A percentile compares a stretch with the other conserved stretches of the same genome.
phyloP scores from a whole-genome alignment of 805 yeast species.

The Myxozyma neglecta region DNA sequence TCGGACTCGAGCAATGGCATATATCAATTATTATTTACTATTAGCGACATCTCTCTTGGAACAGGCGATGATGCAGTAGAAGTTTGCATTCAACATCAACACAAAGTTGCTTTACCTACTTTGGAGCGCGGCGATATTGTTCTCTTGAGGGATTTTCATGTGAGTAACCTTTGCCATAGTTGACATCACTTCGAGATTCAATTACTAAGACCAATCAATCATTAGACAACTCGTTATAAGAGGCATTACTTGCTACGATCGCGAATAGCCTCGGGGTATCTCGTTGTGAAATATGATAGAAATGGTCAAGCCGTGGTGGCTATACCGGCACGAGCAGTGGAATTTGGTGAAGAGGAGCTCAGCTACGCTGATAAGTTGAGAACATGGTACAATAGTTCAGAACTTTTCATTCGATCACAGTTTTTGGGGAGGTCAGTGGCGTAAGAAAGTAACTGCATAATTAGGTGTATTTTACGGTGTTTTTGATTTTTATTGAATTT shows the following conservation, averaged over 20 bases:
- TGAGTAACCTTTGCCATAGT: neutral
- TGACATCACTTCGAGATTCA: neutral
- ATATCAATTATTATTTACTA: neutral
- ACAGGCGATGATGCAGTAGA: neutral
- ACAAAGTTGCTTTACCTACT: constrained; percentile 11
- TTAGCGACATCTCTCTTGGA: constrained; percentile 14
- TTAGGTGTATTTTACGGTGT: too few relatives aligned
- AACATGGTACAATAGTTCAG: constrained; percentile 5
- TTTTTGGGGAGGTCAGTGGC: neutral
- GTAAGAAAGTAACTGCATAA: too few relatives aligned
- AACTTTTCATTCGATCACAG: neutral
- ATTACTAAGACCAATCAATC: neutral
- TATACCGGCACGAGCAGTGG: constrained; percentile 4
- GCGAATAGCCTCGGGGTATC: neutral
- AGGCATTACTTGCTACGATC: constrained; percentile 4
- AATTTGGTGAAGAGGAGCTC: constrained; percentile 17
- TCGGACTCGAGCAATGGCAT: neutral
- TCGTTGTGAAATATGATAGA: neutral
- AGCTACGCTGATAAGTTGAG: constrained; percentile 4
- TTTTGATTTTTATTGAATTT: too few relatives aligned
- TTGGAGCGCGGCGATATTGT: constrained; percentile 16
- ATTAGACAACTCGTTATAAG: constrained; percentile 3
- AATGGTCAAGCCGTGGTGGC: neutral
- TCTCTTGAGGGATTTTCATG: constrained; percentile 11
- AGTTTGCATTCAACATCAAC: constrained; percentile 1